These are phyloP conservation scores for Colletotrichum gloeosporioides DNA, from an alignment of 2,329 filamentous ascomycete genomes.

Conservation along the genomic window DNA sequence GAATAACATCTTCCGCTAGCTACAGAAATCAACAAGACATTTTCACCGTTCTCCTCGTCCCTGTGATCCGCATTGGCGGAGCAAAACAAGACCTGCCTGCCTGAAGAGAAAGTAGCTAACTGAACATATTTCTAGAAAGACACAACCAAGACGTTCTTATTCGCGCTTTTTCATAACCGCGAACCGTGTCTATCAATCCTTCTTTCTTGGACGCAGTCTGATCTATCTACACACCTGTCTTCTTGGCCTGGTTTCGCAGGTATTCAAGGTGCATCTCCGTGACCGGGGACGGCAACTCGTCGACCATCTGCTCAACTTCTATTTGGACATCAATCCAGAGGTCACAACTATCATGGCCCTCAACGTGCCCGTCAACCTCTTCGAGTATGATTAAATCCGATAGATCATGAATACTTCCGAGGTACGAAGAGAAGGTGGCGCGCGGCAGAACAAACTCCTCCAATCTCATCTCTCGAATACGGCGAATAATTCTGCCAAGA, in stretches of 20 bases:
- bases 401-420: background rate
- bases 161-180: rapidly evolving
- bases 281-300: background rate
- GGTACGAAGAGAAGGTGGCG: background rate
- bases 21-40: too few relatives aligned
- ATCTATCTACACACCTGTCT: background rate
- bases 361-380: background rate
- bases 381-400: background rate
- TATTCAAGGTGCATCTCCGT: background rate
- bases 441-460: background rate
- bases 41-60: too few relatives aligned
- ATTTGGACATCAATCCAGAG: background rate
- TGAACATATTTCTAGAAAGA: background rate
- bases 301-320: background rate
- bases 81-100: background rate
- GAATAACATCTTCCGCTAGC: too few relatives aligned
- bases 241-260: background rate
- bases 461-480: background rate
- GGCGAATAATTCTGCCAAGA: background rate
- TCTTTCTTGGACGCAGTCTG: background rate
- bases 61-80: background rate
- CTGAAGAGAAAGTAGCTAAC: background rate
- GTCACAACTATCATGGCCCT: background rate
- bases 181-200: background rate
- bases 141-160: background rate